Conservation (phyloP, 164 flowering plant genomes). For the Akebia trifoliata region DNA sequence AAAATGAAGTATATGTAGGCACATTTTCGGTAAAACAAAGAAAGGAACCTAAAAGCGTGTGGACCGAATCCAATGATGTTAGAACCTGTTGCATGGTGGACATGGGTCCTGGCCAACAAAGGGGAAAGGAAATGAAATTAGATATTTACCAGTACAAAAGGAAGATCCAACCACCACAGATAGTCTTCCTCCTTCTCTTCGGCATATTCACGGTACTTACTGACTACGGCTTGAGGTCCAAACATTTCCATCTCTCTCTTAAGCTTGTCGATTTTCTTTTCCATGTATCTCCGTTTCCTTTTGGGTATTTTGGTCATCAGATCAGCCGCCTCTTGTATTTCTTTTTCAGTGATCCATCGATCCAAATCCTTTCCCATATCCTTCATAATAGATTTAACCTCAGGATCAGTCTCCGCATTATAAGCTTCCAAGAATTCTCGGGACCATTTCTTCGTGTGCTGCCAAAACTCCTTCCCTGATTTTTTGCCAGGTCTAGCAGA, state of each 20-base stretch:
- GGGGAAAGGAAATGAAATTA: background rate
- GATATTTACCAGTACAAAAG: constrained; percentile 55
- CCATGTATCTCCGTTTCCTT: constrained; percentile 45
- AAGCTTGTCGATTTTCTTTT: constrained; percentile 66
- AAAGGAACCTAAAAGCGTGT: too few relatives aligned
- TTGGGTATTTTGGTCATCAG: constrained; percentile 54
- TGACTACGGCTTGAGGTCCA: constrained; percentile 92
- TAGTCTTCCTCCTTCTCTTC: constrained; percentile 81
- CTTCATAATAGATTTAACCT: constrained; percentile 70
- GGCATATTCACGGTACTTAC: constrained; percentile 83
- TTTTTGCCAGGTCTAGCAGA: constrained; percentile 68
- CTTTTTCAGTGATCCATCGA: constrained; percentile 89
- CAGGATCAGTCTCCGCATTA: constrained; percentile 82
- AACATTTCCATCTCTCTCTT: constrained; percentile 79
- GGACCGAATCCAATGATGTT: too few relatives aligned
- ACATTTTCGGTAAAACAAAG: too few relatives aligned
- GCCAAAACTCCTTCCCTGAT: constrained; percentile 88
- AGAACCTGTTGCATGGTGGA: background rate
- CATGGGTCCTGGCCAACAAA: background rate
- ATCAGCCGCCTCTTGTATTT: constrained; percentile 74
- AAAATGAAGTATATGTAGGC: too few relatives aligned
- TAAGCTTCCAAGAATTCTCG: constrained; percentile 70
- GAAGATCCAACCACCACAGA: constrained; percentile 97
- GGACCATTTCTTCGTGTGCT: constrained; percentile 94
- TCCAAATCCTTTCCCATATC: constrained; percentile 89